Percentiles rank a stretch among this genome's conserved stretches.
Conservation (phyloP, 306 rosid genomes). For the Castanea sativa region DNA sequence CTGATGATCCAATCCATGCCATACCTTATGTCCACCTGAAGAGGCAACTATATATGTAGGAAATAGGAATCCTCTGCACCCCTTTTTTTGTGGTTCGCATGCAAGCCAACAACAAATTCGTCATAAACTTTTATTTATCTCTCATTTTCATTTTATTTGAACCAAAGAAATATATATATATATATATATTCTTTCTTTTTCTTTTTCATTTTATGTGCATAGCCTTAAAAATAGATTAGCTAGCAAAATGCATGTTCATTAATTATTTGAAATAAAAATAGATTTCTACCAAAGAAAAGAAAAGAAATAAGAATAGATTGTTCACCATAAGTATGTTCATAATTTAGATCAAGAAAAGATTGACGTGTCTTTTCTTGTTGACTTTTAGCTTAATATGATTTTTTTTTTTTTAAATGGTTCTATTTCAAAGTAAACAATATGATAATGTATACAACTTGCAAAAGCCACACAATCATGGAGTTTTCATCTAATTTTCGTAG, state of each 20-base stretch:
- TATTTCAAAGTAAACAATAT: background rate
- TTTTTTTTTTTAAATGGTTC: background rate
- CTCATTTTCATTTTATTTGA: background rate
- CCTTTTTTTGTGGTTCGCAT: background rate
- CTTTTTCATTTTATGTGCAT: too few relatives aligned
- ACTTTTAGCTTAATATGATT: background rate
- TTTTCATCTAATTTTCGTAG: background rate
- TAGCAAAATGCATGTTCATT: too few relatives aligned
- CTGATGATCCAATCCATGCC: constrained; percentile 20
- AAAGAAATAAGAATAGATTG: too few relatives aligned
- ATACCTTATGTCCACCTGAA: constrained; percentile 8
- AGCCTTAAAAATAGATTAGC: too few relatives aligned
- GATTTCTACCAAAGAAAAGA: too few relatives aligned
- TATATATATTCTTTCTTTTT: too few relatives aligned
- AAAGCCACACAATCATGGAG: background rate
- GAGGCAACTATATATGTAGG: background rate
- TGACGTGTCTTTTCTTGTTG: too few relatives aligned
- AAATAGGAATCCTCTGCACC: background rate
- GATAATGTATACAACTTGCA: background rate
- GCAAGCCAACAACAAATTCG: background rate
- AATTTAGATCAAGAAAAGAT: too few relatives aligned
- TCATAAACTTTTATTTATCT: background rate
- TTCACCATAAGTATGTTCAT: too few relatives aligned
- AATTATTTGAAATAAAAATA: too few relatives aligned
- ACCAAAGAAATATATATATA: too few relatives aligned